phyloP scores from a whole-genome alignment of 257 asterid genomes.

The Nicotiana obtusifolia region DNA sequence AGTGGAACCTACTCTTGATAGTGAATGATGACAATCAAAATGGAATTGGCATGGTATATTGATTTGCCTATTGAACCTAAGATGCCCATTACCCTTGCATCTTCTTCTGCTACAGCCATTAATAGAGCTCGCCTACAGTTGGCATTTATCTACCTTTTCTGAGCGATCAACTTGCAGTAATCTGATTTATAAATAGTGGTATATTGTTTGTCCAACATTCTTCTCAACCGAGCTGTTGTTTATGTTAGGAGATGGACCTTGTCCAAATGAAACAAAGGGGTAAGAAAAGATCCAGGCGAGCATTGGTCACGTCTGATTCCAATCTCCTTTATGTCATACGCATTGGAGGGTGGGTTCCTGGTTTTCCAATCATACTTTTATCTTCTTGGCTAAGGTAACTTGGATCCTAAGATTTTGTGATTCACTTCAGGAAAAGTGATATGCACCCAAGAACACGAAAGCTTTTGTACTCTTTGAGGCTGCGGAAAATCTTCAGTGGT shows the following conservation, averaged over 20 bases:
- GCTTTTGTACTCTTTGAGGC: constrained; percentile 58
- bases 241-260: constrained; percentile 71
- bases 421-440: constrained; percentile 60
- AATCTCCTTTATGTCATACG: constrained; percentile 71
- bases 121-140: neutral
- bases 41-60: neutral
- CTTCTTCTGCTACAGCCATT: neutral
- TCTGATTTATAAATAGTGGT: neutral
- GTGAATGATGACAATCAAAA: neutral
- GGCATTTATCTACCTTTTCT: neutral
- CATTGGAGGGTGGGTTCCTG: constrained; percentile 65
- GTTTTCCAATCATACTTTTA: neutral
- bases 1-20: neutral
- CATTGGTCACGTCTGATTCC: constrained; percentile 33
- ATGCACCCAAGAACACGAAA: constrained; percentile 73
- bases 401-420: neutral
- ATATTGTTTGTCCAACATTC: neutral
- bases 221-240: neutral
- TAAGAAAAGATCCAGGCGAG: constrained; percentile 37
- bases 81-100: neutral
- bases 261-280: constrained; percentile 74
- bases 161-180: neutral
- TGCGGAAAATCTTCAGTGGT: constrained; percentile 62
- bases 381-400: neutral
- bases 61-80: neutral